A percentile compares a stretch with the other conserved stretches of the same genome.
Conservation (phyloP, 2,329 filamentous ascomycete genomes). For the Scorias spongiosa region DNA sequence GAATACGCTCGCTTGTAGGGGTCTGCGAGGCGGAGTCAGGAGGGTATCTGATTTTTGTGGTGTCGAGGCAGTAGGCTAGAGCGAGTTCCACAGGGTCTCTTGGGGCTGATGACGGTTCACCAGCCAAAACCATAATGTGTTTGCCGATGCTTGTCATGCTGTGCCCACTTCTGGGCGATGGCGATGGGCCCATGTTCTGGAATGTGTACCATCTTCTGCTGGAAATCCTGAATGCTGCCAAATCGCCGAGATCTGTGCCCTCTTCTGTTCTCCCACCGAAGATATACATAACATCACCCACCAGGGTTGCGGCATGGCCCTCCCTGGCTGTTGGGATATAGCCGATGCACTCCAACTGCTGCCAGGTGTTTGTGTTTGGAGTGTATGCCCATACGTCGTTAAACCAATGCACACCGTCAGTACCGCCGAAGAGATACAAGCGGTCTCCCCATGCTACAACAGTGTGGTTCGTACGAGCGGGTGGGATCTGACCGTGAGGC, state of each 20-base stretch:
- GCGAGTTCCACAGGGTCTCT: slow-evolving; percentile 71
- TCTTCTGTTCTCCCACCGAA: slow-evolving; percentile 94
- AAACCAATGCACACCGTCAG: slow-evolving; percentile 92
- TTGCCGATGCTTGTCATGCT: slow-evolving; percentile 95
- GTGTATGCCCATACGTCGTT: slow-evolving; percentile 98
- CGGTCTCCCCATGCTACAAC: slow-evolving; percentile 85
- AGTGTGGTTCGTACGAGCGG: slow-evolving; percentile 86
- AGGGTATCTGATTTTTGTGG: slow-evolving; percentile 89
- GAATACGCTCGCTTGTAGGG: slow-evolving; percentile 16
- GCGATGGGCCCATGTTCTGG: slow-evolving; percentile 96
- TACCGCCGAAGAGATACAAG: slow-evolving; percentile 94
- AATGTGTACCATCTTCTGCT: slow-evolving; percentile 96
- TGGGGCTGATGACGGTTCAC: slow-evolving; percentile 80
- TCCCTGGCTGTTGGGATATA: slow-evolving; percentile 91
- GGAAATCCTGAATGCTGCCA: slow-evolving; percentile 70
- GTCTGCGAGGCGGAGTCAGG: slow-evolving; percentile 34
- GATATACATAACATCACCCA: slow-evolving; percentile 98
- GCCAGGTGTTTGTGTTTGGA: slow-evolving; percentile 66
- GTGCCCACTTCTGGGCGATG: slow-evolving; percentile 83
- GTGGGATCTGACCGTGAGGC: slow-evolving; percentile 54
- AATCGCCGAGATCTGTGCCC: slow-evolving; percentile 77
- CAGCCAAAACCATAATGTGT: slow-evolving; percentile 79
- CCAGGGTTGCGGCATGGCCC: slow-evolving; percentile 82
- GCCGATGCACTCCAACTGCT: slow-evolving; percentile 85
- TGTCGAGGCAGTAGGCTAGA: slow-evolving; percentile 83